Percentiles rank a stretch among this genome's conserved stretches.
These are phyloP conservation scores for Didymosphaeria variabile DNA, from an alignment of 2,329 filamentous ascomycete genomes.

Conservation along the genomic window DNA sequence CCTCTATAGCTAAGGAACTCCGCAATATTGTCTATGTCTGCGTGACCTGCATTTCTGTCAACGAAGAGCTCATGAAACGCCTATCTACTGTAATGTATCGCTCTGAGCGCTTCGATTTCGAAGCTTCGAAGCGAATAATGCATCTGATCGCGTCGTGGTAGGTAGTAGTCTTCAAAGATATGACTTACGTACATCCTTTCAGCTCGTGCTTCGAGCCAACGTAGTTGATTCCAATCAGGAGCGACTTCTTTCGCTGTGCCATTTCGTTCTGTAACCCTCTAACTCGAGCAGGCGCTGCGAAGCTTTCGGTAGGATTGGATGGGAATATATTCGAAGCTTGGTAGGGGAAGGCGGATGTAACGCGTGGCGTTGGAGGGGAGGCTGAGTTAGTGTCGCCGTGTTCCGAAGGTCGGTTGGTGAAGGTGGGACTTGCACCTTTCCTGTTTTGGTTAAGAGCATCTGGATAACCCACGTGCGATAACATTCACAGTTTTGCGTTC, in stretches of 20 bases:
- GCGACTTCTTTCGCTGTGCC: slow-evolving; percentile 53
- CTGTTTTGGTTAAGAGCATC: not conserved
- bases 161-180: not conserved
- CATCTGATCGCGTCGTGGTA: not conserved
- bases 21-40: slow-evolving; percentile 60
- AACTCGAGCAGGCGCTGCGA: not conserved
- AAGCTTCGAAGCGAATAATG: no score
- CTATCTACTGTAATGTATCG: not conserved
- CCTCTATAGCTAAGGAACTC: slow-evolving; percentile 56
- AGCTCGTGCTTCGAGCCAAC: slow-evolving; percentile 54
- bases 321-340: not conserved
- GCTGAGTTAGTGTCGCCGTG: not conserved
- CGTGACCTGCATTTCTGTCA: slow-evolving; percentile 36
- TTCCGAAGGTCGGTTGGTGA: not conserved
- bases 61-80: not conserved
- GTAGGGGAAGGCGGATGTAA: not conserved
- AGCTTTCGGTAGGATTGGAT: not conserved
- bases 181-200: slow-evolving; percentile 50
- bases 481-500: not conserved
- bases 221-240: slow-evolving; percentile 65
- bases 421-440: slow-evolving; percentile 1
- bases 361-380: slow-evolving; percentile 1
- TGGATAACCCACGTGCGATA: not conserved
- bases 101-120: not conserved
- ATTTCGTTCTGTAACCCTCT: not conserved